Evolutionary conservation across 2,329 filamentous ascomycete genomes (phyloP), one percentile per base, ranked within the genome.

Genomic region (Fusarium cicatricum): DNA sequence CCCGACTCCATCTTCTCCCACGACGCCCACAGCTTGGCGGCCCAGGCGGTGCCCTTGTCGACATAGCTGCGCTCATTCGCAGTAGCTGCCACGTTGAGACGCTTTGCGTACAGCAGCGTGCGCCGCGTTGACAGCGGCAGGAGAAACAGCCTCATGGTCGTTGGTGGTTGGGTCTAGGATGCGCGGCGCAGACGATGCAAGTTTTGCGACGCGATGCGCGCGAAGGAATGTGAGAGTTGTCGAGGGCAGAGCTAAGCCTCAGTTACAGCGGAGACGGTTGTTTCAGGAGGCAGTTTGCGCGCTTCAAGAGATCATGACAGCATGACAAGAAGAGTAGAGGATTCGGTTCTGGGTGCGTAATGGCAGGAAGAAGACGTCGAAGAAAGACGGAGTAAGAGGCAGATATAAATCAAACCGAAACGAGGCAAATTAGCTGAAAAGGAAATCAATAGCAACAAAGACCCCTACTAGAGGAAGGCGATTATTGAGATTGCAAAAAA

Each of bases 91-190:
- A 80, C 76, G 69, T 86, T 82, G 60, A 90, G 78, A 62, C 89
- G 89, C 72, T 97, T 90, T 76, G 91, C 96, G 80, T 97, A 98
- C 70, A 99, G 87, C 60, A 99, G 86, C 45, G 92, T 93, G 70
- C 93, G 90, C 71, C 90, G 87, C 64, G 92, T 96, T 55, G 94
- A 96, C 69, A 99, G 89, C 60, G 95, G 95, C 52, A 99, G 85
- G 62, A 99, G 87, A 78, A 92, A 97, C 75, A 99, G 84, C 74
- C 92, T 91, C 95, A 99, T 98, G 58, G 72, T 77, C 69, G 61
- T 16, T 32, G 16, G 31, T 31, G n/a, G 16, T 12, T 19, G 31
- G 31, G 48, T 26, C 33, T 26, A 19, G 23, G 23, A 26, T 10
- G 39, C 12, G 29, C 29, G 14, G 29, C 29, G 29, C 23, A 43